These are phyloP conservation scores for Monosporascus cannonballus DNA, from an alignment of 2,329 filamentous ascomycete genomes.

Conservation along the genomic window DNA sequence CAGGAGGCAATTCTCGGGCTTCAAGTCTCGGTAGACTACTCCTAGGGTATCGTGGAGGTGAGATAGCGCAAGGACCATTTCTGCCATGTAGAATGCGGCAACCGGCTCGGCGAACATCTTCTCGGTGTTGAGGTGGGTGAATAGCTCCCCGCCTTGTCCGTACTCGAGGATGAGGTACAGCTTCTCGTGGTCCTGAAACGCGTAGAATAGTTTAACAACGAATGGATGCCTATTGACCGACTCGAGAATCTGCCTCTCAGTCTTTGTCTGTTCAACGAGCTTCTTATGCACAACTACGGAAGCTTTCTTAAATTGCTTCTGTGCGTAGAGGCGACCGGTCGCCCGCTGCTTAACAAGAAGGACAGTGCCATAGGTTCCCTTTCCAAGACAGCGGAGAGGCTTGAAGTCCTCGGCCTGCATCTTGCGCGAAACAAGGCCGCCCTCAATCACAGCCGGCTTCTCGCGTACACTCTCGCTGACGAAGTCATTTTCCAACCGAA, in stretches of 20 bases:
- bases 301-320: conserved; percentile 98
- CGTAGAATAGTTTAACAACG: conserved; percentile 96
- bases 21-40: conserved; percentile 93
- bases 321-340: conserved; percentile 86
- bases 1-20: conserved; percentile 94
- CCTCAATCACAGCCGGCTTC: conserved; percentile 39
- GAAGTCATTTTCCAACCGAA: conserved; percentile 79
- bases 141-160: conserved; percentile 92
- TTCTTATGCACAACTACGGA: conserved; percentile 93
- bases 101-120: conserved; percentile 90
- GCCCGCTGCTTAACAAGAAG: conserved; percentile 83
- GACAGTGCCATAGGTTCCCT: conserved; percentile 93
- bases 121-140: conserved; percentile 88
- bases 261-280: conserved; percentile 94
- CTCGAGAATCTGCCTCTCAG: conserved; percentile 89
- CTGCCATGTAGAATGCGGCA: conserved; percentile 96
- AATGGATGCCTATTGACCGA: conserved; percentile 95
- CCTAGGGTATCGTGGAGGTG: conserved; percentile 89
- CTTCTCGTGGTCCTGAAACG: conserved; percentile 97
- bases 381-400: conserved; percentile 84
- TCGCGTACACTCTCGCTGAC: conserved; percentile 58
- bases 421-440: conserved; percentile 59
- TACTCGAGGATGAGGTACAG: conserved; percentile 97
- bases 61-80: conserved; percentile 90
- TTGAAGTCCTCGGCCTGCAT: conserved; percentile 92